Evolutionary conservation across 169 alveolate species (phyloP).

Genomic region (Plasmodium fragile): DNA sequence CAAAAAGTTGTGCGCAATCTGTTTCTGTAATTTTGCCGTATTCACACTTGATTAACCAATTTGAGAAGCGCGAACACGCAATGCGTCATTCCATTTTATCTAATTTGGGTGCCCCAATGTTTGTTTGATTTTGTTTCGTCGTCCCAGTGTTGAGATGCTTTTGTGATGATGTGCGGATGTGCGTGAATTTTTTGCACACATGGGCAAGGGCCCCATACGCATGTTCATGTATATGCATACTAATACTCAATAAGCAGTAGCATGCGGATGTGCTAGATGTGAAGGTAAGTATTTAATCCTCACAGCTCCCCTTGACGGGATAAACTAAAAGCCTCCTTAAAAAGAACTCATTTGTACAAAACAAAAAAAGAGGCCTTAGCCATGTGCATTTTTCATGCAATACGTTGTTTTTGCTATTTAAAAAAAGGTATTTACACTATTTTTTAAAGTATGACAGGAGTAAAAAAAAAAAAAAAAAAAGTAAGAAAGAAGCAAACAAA

Average conservation of each 20-base stretch:
- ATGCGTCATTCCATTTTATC: not conserved
- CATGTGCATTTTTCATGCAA: not conserved
- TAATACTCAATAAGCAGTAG: not conserved
- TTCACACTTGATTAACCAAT: not conserved
- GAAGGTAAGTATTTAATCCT: not conserved
- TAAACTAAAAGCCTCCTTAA: not conserved
- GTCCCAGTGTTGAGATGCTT: not conserved
- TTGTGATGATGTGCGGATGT: not conserved
- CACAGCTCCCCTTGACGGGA: not conserved
- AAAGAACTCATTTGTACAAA: not conserved
- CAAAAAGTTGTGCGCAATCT: not conserved
- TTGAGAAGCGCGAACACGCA: not conserved
- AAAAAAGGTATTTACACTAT: not conserved
- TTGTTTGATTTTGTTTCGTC: not conserved
- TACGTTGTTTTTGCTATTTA: not conserved
- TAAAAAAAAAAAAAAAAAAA: not conserved
- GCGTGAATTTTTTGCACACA: not conserved
- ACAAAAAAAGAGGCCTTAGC: constrained; percentile 3
- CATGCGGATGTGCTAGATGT: not conserved
- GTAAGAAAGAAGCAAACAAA: not conserved
- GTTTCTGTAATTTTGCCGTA: not conserved
- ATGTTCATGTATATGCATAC: not conserved
- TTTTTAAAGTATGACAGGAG: not conserved
- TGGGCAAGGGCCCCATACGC: not conserved
- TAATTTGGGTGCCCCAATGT: not conserved